phyloP scores from a whole-genome alignment of 1,139 yeast genomes.

The Suhomyces terraborum region DNA sequence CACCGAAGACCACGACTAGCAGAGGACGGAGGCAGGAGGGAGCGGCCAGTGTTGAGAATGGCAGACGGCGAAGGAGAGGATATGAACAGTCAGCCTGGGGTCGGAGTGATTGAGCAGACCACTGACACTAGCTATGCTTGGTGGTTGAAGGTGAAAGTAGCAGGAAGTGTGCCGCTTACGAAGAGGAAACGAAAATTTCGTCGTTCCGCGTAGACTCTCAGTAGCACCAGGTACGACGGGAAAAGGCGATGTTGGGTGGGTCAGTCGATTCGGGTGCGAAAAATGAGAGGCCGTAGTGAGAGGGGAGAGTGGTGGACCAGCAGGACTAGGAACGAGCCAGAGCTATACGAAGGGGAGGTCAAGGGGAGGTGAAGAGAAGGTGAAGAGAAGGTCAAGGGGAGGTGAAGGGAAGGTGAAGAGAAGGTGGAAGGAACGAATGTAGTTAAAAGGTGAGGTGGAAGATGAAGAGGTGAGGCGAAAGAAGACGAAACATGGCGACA shows the following conservation, averaged over 20 bases:
- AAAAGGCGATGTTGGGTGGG: background rate
- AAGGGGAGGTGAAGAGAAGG: no score
- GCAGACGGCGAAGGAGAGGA: no score
- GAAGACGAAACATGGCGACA: no score
- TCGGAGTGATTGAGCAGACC: background rate
- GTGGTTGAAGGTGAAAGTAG: background rate
- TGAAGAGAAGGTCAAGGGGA: no score
- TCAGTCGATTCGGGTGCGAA: background rate
- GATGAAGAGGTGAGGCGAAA: no score
- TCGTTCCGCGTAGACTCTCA: constrained; percentile 8
- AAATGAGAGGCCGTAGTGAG: background rate
- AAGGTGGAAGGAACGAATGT: no score
- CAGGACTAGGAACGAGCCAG: no score
- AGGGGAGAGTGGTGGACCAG: no score
- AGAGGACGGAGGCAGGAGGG: background rate
- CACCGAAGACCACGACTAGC: background rate
- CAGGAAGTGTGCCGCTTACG: constrained; percentile 1
- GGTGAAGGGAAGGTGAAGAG: no score
- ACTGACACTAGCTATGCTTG: background rate
- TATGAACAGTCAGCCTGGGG: background rate
- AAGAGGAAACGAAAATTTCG: background rate
- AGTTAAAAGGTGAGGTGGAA: no score
- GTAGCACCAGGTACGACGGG: constrained; percentile 1
- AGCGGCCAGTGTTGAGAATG: no score
- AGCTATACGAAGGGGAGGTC: no score